Conservation (phyloP, 441 rosid species). For the Manihot esculenta region DNA sequence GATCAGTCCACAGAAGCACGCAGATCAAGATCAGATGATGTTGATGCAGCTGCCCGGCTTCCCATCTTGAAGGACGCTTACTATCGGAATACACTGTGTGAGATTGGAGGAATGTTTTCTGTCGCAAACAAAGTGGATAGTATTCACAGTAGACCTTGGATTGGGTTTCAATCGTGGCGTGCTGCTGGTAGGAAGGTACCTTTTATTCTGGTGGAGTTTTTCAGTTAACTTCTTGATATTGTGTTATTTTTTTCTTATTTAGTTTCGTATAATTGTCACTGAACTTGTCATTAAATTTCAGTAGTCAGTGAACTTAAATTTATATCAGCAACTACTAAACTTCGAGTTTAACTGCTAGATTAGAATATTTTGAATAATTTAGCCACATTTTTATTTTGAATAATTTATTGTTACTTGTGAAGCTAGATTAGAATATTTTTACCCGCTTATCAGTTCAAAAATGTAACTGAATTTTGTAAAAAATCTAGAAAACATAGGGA, state of each 20-base stretch:
- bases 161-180: constrained; percentile 98
- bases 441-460: neutral
- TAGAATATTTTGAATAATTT: too few relatives aligned
- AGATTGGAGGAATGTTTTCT: constrained; percentile 97
- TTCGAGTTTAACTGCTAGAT: neutral
- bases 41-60: constrained; percentile 86
- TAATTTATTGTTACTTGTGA: neutral
- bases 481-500: neutral
- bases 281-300: neutral
- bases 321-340: neutral
- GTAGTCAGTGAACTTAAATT: neutral
- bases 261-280: neutral
- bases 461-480: neutral
- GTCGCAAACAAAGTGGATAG: constrained; percentile 88
- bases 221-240: constrained; percentile 12
- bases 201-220: constrained; percentile 20
- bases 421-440: neutral
- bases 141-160: constrained; percentile 97
- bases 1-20: constrained; percentile 68
- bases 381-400: neutral
- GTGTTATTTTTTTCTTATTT: neutral
- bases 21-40: constrained; percentile 95
- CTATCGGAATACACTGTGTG: constrained; percentile 75
- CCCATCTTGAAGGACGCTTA: constrained; percentile 65
- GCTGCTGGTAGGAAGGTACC: constrained; percentile 98